Conservation (phyloP, 2,329 filamentous ascomycete genomes). For the Paramyrothecium sp. region DNA sequence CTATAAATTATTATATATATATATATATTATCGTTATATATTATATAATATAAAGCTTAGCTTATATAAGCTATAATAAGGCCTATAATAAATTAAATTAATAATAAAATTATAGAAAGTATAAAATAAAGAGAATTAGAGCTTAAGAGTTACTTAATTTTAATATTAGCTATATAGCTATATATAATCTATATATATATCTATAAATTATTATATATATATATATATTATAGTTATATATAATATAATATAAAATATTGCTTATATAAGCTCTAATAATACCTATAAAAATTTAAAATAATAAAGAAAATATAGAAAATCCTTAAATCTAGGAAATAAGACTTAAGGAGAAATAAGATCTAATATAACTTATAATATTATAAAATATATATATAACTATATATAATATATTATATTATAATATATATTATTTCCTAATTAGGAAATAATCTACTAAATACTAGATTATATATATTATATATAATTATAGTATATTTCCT, state of each 20-base stretch:
- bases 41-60: neutral
- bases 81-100: too few relatives aligned
- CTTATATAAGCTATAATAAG: neutral
- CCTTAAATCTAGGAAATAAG: too few relatives aligned
- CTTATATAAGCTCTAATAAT: neutral
- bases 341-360: too few relatives aligned
- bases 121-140: too few relatives aligned
- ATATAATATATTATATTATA: neutral
- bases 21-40: neutral
- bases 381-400: neutral
- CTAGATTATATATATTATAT: too few relatives aligned
- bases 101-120: too few relatives aligned
- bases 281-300: too few relatives aligned
- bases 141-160: slow-evolving; percentile 2
- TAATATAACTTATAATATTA: slow-evolving; percentile 1
- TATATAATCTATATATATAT: slow-evolving; percentile 4
- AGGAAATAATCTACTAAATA: too few relatives aligned
- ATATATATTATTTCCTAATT: too few relatives aligned
- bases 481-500: too few relatives aligned
- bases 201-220: neutral
- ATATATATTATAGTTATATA: neutral
- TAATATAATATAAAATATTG: neutral
- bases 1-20: neutral
- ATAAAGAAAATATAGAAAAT: too few relatives aligned
- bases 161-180: neutral